Evolutionary conservation across 192 early-diverging fungal genomes (phyloP).

Genomic region (Coemansia sp.): DNA sequence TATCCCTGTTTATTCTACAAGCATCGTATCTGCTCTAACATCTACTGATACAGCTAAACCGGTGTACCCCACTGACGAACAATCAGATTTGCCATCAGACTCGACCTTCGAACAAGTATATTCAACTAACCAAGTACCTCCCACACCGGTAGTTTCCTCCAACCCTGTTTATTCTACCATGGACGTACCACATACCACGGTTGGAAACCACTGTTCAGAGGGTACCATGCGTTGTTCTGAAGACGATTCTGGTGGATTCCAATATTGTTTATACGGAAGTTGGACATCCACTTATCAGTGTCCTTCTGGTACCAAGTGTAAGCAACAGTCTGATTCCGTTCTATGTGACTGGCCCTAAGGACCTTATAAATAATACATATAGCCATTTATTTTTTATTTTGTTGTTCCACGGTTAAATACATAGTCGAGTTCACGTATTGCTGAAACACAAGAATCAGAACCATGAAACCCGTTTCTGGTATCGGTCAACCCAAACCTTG

Average conservation of each 20-base stretch:
- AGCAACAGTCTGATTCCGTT: constrained; percentile 11
- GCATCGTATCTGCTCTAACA: background rate
- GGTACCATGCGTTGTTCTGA: constrained; percentile 11
- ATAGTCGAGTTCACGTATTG: constrained; percentile 60
- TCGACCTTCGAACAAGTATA: background rate
- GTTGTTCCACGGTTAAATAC: constrained; percentile 56
- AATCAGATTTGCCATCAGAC: background rate
- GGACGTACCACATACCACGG: background rate
- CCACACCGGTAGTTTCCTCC: background rate
- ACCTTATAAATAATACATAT: background rate
- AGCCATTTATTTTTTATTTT: background rate
- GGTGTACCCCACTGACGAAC: background rate
- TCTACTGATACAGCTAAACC: background rate
- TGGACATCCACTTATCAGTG: constrained; percentile 14
- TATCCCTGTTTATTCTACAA: background rate
- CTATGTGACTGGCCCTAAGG: constrained; percentile 22
- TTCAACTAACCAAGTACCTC: background rate
- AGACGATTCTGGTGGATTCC: constrained; percentile 11
- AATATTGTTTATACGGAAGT: constrained; percentile 18
- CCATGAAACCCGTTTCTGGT: constrained; percentile 78
- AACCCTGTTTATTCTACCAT: background rate
- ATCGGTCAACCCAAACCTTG: constrained; percentile 69
- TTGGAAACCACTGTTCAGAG: background rate
- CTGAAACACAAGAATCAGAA: constrained; percentile 63
- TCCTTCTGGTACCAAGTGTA: constrained; percentile 20